phyloP scores from a whole-genome alignment of 768 basidiomycete genomes.

The Mycena olivaceomarginata region DNA sequence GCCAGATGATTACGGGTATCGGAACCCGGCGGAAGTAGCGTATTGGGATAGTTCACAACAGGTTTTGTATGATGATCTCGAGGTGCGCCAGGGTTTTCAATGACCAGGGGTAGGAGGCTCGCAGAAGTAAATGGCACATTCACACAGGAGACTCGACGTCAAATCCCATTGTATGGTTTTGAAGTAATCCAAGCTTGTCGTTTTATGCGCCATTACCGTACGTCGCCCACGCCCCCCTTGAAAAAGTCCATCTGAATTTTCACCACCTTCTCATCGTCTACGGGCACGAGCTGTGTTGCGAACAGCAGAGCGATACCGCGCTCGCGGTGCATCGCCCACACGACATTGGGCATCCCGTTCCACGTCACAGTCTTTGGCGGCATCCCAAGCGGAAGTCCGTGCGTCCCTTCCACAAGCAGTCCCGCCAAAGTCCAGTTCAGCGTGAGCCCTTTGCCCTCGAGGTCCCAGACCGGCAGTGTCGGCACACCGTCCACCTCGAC shows the following conservation, averaged over 20 bases:
- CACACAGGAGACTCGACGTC: too few relatives aligned
- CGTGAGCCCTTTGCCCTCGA: constrained; percentile 1
- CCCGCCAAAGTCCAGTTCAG: constrained; percentile 32
- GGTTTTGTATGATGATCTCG: too few relatives aligned
- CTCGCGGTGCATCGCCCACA: constrained; percentile 41
- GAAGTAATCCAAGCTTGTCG: background rate
- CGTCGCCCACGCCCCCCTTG: constrained; percentile 33
- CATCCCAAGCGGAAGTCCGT: constrained; percentile 29
- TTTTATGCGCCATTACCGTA: constrained; percentile 4
- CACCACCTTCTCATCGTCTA: constrained; percentile 38
- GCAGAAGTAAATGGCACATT: too few relatives aligned
- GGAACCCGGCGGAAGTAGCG: too few relatives aligned
- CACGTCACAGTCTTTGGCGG: constrained; percentile 36
- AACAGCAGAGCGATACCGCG: constrained; percentile 35
- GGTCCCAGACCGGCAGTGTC: constrained; percentile 1
- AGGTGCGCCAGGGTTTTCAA: too few relatives aligned
- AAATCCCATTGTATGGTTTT: too few relatives aligned
- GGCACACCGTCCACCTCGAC: constrained; percentile 5
- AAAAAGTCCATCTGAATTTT: constrained; percentile 32
- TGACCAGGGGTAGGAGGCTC: too few relatives aligned
- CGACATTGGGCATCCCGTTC: constrained; percentile 43
- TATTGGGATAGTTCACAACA: too few relatives aligned
- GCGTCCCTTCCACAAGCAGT: constrained; percentile 22
- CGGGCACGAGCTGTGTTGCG: constrained; percentile 39
- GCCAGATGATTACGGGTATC: too few relatives aligned